phyloP scores from a whole-genome alignment of 164 flowering plant genomes.

The Sextonia rubra region DNA sequence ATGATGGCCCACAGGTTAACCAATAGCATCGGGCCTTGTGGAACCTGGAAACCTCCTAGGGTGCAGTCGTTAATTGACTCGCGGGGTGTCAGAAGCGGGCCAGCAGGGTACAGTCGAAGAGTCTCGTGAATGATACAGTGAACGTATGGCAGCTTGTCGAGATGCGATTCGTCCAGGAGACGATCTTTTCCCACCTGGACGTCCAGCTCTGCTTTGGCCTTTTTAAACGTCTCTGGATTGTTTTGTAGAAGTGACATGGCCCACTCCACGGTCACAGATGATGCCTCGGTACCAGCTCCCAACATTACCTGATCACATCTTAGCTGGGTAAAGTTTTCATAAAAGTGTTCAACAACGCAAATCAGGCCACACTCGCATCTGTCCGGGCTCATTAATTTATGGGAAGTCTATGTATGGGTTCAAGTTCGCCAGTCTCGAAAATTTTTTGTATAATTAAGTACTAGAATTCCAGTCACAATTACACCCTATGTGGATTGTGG shows the following conservation, averaged over 20 bases:
- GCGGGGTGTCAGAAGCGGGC: conserved; percentile 47
- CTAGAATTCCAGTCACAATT: no score
- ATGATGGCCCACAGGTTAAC: conserved; percentile 49
- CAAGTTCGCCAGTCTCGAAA: no score
- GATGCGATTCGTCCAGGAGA: conserved; percentile 37
- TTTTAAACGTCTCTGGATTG: conserved; percentile 29
- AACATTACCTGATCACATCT: conserved; percentile 26
- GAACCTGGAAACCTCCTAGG: conserved; percentile 34
- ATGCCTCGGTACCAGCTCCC: conserved; percentile 41
- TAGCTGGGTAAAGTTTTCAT: no score
- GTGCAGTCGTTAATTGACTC: conserved; percentile 29
- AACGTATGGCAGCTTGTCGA: conserved; percentile 36
- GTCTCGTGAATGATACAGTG: no score
- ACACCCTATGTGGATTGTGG: no score
- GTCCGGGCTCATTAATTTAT: no score
- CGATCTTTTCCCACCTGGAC: conserved; percentile 17
- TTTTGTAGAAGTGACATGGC: conserved; percentile 42
- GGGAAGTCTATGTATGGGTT: no score
- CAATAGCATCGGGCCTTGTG: conserved; percentile 35
- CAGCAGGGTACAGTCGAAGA: conserved; percentile 35
- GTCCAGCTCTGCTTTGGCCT: conserved; percentile 36
- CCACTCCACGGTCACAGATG: conserved; percentile 36
- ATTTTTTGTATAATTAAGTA: no score
- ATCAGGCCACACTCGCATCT: no score
- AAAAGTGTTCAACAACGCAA: no score